Percentiles rank a stretch among this genome's conserved stretches.
Evolutionary conservation across 2,329 filamentous ascomycete genomes (phyloP).

Genomic region (Thelonectria rubi): DNA sequence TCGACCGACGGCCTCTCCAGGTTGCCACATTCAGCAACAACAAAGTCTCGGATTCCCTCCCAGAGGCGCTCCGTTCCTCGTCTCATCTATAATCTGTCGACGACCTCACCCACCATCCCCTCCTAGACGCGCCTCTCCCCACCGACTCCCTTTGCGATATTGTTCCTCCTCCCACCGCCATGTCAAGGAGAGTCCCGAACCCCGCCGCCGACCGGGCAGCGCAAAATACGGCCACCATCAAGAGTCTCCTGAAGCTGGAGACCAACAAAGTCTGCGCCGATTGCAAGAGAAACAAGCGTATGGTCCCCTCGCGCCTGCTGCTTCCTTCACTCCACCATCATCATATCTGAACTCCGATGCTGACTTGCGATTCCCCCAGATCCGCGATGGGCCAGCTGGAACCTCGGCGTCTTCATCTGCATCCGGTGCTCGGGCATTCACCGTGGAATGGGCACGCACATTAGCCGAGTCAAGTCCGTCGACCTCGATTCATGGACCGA

Average conservation of each 20-base stretch:
- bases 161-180: constrained; percentile 48
- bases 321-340: neutral
- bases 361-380: constrained; percentile 61
- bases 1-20: constrained; percentile 29
- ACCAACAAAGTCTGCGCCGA: constrained; percentile 97
- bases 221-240: constrained; percentile 93
- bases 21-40: constrained; percentile 38
- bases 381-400: constrained; percentile 99
- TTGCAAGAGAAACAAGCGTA: constrained; percentile 99
- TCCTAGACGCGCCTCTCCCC: neutral
- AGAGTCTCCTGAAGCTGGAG: constrained; percentile 93
- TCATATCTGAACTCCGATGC: neutral
- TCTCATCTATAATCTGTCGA: constrained; percentile 4
- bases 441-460: constrained; percentile 98
- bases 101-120: constrained; percentile 8
- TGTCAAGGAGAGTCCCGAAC: constrained; percentile 83
- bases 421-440: constrained; percentile 99
- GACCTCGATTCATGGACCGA: constrained; percentile 99
- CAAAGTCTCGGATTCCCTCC: constrained; percentile 11
- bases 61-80: constrained; percentile 11
- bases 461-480: constrained; percentile 97
- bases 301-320: constrained; percentile 45
- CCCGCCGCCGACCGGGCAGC: constrained; percentile 87
- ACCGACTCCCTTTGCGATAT: constrained; percentile 5
- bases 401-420: constrained; percentile 95